Percentiles rank a stretch among this genome's conserved stretches.
These are phyloP conservation scores for Marvania coccoides DNA, from an alignment of 139 green algal genomes.

Conservation along the genomic window DNA sequence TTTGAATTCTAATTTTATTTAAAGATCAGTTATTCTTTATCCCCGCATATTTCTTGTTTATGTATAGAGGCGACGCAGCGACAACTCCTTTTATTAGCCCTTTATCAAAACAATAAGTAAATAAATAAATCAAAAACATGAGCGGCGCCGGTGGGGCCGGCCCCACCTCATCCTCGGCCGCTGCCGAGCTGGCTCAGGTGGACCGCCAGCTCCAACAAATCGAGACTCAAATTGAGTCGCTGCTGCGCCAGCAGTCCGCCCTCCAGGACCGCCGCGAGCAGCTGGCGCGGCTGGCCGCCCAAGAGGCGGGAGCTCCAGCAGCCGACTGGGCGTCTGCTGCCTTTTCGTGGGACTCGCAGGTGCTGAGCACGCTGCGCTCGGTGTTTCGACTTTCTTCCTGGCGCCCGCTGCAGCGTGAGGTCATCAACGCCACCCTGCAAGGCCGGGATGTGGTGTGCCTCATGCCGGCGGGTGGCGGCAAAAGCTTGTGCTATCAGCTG, in stretches of 20 bases:
- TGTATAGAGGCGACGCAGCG: no score
- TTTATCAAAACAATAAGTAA: no score
- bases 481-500: slow-evolving; percentile 66
- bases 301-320: slow-evolving; percentile 31
- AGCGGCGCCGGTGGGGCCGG: no score
- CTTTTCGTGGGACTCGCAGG: slow-evolving; percentile 35
- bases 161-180: no score
- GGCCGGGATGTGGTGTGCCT: slow-evolving; percentile 65
- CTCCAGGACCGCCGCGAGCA: slow-evolving; percentile 24
- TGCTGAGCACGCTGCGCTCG: slow-evolving; percentile 20
- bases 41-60: no score
- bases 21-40: no score
- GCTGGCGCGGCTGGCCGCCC: slow-evolving; percentile 13
- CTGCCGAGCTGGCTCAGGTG: background rate
- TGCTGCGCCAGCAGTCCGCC: slow-evolving; percentile 22
- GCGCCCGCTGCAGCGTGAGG: slow-evolving; percentile 57
- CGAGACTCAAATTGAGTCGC: slow-evolving; percentile 18
- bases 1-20: no score
- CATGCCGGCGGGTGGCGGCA: slow-evolving; percentile 54
- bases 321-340: slow-evolving; percentile 34
- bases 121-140: no score
- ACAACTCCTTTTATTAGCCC: no score
- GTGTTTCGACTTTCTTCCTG: slow-evolving; percentile 43
- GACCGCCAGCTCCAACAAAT: slow-evolving; percentile 16
- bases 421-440: slow-evolving; percentile 65